Evolutionary conservation across 2,329 filamentous ascomycete genomes (phyloP).

Genomic region (Cladosporium oxysporum): DNA sequence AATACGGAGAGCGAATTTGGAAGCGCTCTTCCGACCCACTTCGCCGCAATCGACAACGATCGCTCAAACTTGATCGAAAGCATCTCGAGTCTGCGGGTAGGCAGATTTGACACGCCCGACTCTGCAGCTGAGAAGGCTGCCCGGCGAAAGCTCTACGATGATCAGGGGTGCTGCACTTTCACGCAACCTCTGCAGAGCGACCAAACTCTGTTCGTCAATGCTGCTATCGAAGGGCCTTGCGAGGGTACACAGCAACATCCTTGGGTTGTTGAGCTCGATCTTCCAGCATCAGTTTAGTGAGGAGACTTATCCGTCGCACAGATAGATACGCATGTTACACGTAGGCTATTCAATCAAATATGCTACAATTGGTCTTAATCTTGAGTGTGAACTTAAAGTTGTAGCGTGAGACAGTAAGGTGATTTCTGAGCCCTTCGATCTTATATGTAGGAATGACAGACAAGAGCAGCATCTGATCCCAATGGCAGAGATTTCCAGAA

Average conservation of each 20-base stretch:
- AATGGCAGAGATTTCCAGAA: neutral
- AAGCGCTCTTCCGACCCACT: slow-evolving; percentile 37
- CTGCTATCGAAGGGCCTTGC: slow-evolving; percentile 52
- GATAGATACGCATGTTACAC: neutral
- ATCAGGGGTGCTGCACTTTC: slow-evolving; percentile 15
- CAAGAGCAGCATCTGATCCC: neutral
- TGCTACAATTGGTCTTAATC: neutral
- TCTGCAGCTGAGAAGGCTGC: neutral
- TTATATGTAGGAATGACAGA: neutral
- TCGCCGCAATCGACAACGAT: slow-evolving; percentile 50
- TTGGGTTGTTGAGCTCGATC: slow-evolving; percentile 56
- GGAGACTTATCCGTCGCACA: neutral
- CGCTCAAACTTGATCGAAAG: slow-evolving; percentile 42
- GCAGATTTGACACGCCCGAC: slow-evolving; percentile 23
- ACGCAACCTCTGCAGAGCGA: slow-evolving; percentile 25
- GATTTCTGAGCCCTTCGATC: neutral
- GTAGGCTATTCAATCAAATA: neutral
- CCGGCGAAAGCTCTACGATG: neutral
- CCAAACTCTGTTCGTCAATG: slow-evolving; percentile 64
- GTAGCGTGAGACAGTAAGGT: neutral
- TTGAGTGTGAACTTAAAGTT: neutral
- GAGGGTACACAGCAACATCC: slow-evolving; percentile 50
- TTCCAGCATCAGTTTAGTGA: slow-evolving; percentile 32
- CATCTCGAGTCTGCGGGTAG: slow-evolving; percentile 31
- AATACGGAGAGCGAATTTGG: neutral